Base-by-base conservation (phyloP, 1,284 basidiomycete genomes). In the Tausonia pullulans region DNA sequence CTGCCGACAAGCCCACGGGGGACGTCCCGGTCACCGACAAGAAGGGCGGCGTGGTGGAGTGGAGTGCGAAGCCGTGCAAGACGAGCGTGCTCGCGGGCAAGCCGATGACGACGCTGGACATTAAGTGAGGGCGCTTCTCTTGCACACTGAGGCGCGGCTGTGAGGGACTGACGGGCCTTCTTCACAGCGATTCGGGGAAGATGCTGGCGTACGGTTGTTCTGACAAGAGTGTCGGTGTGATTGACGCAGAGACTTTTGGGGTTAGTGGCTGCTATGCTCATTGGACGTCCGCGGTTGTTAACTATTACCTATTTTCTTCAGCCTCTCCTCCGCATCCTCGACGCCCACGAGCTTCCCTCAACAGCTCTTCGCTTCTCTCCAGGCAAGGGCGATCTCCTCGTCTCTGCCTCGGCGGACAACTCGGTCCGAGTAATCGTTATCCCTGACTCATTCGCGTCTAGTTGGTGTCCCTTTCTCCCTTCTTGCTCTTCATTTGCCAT, bases 261-360 rank as follows among this genome's bases (percentile, higher is more conserved):
- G 93, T 95, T 74, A 73, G 87, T 78, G 8, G 27, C 27, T 27
- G 27, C 27, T 27, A 27, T 27, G 27, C 27, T 27, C 27, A 27
- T 27, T 27, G 27, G 27, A 27, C 2, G 27, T 27, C 27, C 27
- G 27, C 27, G 27, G 27, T 27, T 27, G 27, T 27, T 27, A 2
- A 27, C 2, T 27, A 27, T 27, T 27, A 2, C 27, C 27, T 27
- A 27, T 27, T 27, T 54, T 53, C 40, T 56, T 6, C 69, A 96
- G 91, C 91, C 93, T 0, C 76, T 94, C 8, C 77, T 91, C 46
- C 86, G 86, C 46, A 94, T 98, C 67, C 80, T 97, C 58, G 89
- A 91, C 74, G 89, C 94, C 0, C 96, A 98, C 75, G 90, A 93
- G 68, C 95, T 98, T 74, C 91, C 96, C 3, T 84, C 91, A 1